Conservation (phyloP, 306 rosid species). For the Medicago arabica region DNA sequence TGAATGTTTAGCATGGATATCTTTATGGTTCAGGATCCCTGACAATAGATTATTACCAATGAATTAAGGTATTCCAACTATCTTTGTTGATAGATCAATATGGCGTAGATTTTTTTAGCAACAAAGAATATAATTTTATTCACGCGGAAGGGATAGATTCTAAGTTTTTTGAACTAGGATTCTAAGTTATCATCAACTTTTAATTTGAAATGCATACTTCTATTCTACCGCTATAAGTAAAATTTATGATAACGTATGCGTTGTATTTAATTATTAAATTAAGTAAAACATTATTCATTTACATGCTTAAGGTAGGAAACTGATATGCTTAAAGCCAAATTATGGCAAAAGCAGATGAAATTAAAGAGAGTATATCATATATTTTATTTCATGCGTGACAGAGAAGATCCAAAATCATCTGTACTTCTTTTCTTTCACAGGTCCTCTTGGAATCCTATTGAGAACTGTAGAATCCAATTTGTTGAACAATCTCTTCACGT, state of each 20-base stretch:
- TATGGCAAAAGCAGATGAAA: conserved; percentile 16
- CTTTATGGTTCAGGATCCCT: too few relatives aligned
- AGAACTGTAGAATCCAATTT: conserved; percentile 57
- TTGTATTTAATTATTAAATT: neutral
- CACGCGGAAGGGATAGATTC: too few relatives aligned
- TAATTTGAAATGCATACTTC: too few relatives aligned
- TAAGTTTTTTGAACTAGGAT: too few relatives aligned
- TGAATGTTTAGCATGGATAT: too few relatives aligned
- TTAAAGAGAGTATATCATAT: neutral
- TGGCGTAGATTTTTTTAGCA: too few relatives aligned
- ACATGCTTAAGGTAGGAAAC: conserved; percentile 15
- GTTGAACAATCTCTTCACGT: conserved; percentile 49
- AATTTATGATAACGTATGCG: neutral
- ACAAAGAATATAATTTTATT: too few relatives aligned
- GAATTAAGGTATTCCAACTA: too few relatives aligned
- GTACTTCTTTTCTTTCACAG: conserved; percentile 51
- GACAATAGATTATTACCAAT: too few relatives aligned
- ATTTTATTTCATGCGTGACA: conserved; percentile 7
- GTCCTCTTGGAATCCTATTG: conserved; percentile 72
- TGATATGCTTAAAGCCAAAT: neutral
- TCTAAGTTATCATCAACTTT: too few relatives aligned
- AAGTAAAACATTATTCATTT: neutral
- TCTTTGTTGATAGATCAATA: too few relatives aligned
- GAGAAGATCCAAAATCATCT: conserved; percentile 31
- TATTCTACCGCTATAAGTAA: too few relatives aligned